A percentile compares a stretch with the other conserved stretches of the same genome.
phyloP scores from a whole-genome alignment of 768 basidiomycete genomes.

The Collybia mongolica region DNA sequence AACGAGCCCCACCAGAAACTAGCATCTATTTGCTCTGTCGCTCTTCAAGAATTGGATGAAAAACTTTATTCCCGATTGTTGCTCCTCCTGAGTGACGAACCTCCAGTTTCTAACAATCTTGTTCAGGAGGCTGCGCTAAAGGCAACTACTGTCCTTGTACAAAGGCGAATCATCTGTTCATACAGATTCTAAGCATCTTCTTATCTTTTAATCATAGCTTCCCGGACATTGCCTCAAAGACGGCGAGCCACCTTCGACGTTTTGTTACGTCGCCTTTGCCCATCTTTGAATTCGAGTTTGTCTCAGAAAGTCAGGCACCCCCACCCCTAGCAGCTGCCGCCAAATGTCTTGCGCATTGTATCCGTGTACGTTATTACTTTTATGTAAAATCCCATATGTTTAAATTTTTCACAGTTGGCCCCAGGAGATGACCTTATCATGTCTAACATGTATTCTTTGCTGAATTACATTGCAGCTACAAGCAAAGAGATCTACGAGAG shows the following conservation, averaged over 20 bases:
- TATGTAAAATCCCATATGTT: not conserved
- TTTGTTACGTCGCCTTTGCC: constrained; percentile 88
- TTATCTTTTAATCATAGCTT: constrained; percentile 48
- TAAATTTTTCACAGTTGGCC: constrained; percentile 52
- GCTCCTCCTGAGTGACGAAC: constrained; percentile 75
- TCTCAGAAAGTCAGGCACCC: constrained; percentile 68
- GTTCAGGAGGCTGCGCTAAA: constrained; percentile 91
- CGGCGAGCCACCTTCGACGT: constrained; percentile 78
- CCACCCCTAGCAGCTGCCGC: constrained; percentile 84
- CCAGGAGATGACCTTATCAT: constrained; percentile 87
- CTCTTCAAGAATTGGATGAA: constrained; percentile 63
- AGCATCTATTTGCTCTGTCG: constrained; percentile 77
- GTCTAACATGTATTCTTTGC: constrained; percentile 95
- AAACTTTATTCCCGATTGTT: constrained; percentile 69
- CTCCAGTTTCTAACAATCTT: constrained; percentile 78
- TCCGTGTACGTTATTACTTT: constrained; percentile 53
- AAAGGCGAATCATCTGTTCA: constrained; percentile 49
- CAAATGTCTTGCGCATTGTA: constrained; percentile 86
- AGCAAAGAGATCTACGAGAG: constrained; percentile 71
- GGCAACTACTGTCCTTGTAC: constrained; percentile 79
- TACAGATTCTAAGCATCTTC: not conserved
- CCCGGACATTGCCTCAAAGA: constrained; percentile 69
- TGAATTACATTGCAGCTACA: constrained; percentile 87
- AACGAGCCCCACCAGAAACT: constrained; percentile 62
- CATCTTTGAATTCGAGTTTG: constrained; percentile 86